Evolutionary conservation across 805 yeast species (phyloP).

Genomic region (Tetrapisispora nanseiensis): DNA sequence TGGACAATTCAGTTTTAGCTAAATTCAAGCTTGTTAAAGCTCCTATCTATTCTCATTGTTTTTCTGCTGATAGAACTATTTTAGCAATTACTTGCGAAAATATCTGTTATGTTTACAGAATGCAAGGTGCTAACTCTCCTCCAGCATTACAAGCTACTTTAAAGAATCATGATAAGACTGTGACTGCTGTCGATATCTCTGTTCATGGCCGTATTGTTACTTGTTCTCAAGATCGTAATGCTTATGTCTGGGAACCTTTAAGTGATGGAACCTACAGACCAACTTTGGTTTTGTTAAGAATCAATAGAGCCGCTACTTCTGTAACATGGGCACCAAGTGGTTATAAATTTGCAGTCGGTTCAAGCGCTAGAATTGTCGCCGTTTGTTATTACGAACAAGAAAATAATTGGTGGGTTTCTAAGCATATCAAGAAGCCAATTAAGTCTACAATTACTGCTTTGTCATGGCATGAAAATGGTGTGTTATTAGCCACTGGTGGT

Average conservation of each 20-base stretch:
- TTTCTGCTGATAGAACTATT: constrained; percentile 52
- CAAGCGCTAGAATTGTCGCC: constrained; percentile 89
- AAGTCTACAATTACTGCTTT: constrained; percentile 74
- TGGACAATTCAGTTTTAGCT: constrained; percentile 19
- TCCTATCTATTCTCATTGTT: constrained; percentile 88
- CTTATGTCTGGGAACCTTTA: constrained; percentile 86
- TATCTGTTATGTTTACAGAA: constrained; percentile 62
- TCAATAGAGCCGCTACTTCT: constrained; percentile 89
- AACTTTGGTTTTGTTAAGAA: constrained; percentile 82
- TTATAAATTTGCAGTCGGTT: constrained; percentile 92
- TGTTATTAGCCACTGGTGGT: constrained; percentile 80
- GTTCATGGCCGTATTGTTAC: constrained; percentile 85
- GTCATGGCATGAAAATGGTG: constrained; percentile 91
- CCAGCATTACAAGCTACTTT: constrained; percentile 60
- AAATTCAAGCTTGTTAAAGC: constrained; percentile 63
- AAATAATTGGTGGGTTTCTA: constrained; percentile 99
- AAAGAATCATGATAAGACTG: constrained; percentile 82
- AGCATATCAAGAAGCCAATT: constrained; percentile 92
- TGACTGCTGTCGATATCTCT: constrained; percentile 90
- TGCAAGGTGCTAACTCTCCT: constrained; percentile 36
- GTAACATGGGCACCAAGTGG: constrained; percentile 95
- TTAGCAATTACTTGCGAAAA: constrained; percentile 79
- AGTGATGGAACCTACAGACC: constrained; percentile 62
- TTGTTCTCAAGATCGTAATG: constrained; percentile 95
- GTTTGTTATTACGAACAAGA: constrained; percentile 93